These are phyloP conservation scores for Sesbania bispinosa DNA, from an alignment of 306 rosid species.

Conservation along the genomic window DNA sequence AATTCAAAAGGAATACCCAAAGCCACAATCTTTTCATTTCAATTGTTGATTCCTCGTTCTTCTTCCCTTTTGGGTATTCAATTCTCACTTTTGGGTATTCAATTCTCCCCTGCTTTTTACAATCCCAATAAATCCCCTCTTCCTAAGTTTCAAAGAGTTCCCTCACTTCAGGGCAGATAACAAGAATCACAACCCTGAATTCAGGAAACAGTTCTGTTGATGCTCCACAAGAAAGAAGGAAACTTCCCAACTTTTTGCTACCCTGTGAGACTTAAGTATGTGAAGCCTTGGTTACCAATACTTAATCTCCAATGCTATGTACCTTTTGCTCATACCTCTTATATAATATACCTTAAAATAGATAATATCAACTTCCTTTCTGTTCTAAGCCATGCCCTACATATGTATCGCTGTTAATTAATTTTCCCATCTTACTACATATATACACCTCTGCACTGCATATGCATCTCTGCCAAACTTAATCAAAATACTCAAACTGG, in stretches of 20 bases:
- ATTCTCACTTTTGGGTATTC: not conserved
- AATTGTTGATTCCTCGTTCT: not conserved
- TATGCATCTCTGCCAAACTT: no score
- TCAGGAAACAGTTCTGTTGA: conserved; percentile 25
- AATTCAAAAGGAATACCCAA: not conserved
- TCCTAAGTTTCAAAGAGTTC: no score
- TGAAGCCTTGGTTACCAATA: conserved; percentile 90
- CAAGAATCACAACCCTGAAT: no score
- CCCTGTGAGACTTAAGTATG: conserved; percentile 76
- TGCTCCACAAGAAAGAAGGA: not conserved
- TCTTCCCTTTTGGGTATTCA: no score
- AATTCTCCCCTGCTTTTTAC: not conserved
- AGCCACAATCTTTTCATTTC: not conserved
- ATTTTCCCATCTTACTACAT: no score
- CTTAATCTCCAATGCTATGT: conserved; percentile 81
- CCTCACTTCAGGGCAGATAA: conserved; percentile 18
- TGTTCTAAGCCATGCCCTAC: no score
- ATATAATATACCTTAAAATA: no score
- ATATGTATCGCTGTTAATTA: no score
- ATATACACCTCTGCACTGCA: no score
- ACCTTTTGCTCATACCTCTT: conserved; percentile 58
- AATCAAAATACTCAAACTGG: no score
- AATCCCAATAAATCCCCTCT: not conserved
- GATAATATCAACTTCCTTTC: no score
- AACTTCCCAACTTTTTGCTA: conserved; percentile 66